These are phyloP conservation scores for Aspergillus sp. DNA, from an alignment of 2,329 filamentous ascomycete species.

Conservation along the genomic window DNA sequence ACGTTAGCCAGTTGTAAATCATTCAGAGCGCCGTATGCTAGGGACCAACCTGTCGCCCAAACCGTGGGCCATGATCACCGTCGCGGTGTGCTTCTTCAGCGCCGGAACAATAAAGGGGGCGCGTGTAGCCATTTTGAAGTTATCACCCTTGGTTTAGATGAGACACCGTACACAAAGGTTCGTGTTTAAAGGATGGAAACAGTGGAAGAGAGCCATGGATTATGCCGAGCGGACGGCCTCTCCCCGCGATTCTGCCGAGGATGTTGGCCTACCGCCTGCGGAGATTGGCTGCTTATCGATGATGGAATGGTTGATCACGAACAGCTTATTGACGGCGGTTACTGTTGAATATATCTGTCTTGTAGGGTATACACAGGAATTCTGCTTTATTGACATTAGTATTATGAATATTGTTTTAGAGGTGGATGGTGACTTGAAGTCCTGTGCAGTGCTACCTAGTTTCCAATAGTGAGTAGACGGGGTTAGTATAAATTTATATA, in stretches of 20 bases:
- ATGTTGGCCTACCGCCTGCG: conserved; percentile 23
- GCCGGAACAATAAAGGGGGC: conserved; percentile 74
- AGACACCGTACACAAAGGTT: neutral
- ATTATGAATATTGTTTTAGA: too few relatives aligned
- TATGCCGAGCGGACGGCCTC: too few relatives aligned
- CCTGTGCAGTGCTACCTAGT: too few relatives aligned
- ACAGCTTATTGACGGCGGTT: neutral
- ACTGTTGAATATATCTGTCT: too few relatives aligned
- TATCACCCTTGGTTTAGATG: neutral
- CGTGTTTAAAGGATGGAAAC: neutral
- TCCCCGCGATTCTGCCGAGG: conserved; percentile 25
- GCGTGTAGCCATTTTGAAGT: conserved; percentile 44
- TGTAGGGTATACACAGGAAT: too few relatives aligned
- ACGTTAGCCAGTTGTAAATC: conserved; percentile 9
- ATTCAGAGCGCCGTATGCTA: neutral
- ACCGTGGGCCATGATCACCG: conserved; percentile 91
- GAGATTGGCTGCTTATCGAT: neutral
- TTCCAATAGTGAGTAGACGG: too few relatives aligned
- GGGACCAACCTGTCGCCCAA: conserved; percentile 75
- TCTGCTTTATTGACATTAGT: too few relatives aligned
- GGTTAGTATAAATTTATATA: too few relatives aligned
- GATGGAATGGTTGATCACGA: neutral
- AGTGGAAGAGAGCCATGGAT: neutral
- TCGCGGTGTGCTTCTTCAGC: conserved; percentile 81
- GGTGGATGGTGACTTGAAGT: too few relatives aligned